Conservation (phyloP, 108 stramenopile genomes). For the Schizochytrium sp. region DNA sequence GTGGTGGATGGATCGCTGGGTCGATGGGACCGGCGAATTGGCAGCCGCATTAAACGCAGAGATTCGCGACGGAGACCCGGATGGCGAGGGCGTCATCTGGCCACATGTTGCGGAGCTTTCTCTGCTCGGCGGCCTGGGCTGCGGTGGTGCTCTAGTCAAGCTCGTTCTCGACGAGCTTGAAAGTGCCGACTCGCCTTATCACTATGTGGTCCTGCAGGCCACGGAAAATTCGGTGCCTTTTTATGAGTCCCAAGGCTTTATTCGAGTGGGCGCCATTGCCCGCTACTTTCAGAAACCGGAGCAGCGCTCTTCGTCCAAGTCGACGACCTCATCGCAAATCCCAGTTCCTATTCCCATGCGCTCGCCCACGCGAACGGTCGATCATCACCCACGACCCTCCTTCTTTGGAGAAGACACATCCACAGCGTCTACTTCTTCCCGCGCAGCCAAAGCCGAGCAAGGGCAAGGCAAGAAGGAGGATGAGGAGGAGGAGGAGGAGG, state of each 20-base stretch:
- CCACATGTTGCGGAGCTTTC: constrained; percentile 78
- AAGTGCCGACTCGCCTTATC: constrained; percentile 54
- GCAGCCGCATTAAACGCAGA: constrained; percentile 57
- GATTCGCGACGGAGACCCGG: constrained; percentile 71
- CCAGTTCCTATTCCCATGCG: background rate
- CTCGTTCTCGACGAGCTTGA: constrained; percentile 71
- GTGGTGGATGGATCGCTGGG: background rate
- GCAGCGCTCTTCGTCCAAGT: background rate
- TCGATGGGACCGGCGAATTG: constrained; percentile 19
- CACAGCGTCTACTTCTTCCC: no score
- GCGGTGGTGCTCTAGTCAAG: constrained; percentile 60
- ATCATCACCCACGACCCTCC: background rate
- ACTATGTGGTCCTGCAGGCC: constrained; percentile 74
- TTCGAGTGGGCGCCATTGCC: constrained; percentile 56
- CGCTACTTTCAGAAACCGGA: constrained; percentile 14
- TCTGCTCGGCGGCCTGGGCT: constrained; percentile 60
- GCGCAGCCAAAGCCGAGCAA: no score
- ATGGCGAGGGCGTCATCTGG: constrained; percentile 78
- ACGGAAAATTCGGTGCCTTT: constrained; percentile 79
- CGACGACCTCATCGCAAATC: background rate
- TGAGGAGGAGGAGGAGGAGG: background rate
- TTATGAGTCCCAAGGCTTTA: constrained; percentile 76
- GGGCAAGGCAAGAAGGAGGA: background rate
- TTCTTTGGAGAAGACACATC: background rate
- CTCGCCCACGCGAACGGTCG: background rate